A percentile compares a stretch with the other conserved stretches of the same genome.
These are phyloP conservation scores for Lumnitzera racemosa DNA, from an alignment of 345 rosid species.

Conservation along the genomic window DNA sequence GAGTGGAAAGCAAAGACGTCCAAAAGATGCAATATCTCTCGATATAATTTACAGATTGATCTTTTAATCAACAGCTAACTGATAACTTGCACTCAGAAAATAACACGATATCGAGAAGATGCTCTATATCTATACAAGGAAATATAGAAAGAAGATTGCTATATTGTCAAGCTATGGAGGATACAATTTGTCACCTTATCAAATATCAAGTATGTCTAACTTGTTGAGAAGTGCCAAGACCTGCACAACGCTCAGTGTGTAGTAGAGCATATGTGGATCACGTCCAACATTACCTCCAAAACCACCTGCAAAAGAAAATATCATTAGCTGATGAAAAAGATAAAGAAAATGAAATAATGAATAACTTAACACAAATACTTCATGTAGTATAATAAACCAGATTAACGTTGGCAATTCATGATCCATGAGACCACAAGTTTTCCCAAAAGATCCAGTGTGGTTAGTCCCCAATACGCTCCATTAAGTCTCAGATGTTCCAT, in stretches of 20 bases:
- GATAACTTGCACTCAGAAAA: neutral
- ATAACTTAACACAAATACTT: neutral
- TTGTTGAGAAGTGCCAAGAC: constrained; percentile 70
- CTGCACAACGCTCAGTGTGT: constrained; percentile 85
- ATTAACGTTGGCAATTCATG: constrained; percentile 57
- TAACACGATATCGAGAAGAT: neutral
- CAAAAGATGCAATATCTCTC: neutral
- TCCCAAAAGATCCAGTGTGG: constrained; percentile 64
- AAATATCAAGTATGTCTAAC: constrained; percentile 49
- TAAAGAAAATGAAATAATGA: neutral
- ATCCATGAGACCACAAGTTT: constrained; percentile 72
- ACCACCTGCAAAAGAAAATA: constrained; percentile 50
- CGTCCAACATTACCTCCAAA: constrained; percentile 94
- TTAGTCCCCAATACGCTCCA: constrained; percentile 92
- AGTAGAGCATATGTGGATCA: constrained; percentile 70
- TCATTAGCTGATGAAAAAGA: neutral
- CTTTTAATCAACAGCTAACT: neutral
- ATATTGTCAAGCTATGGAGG: constrained; percentile 25
- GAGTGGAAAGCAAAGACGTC: too few species aligned
- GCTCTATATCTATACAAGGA: neutral
- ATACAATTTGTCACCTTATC: constrained; percentile 75
- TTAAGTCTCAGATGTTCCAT: constrained; percentile 91
- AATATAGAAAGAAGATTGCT: neutral
- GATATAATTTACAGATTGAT: neutral
- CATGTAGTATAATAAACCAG: too few species aligned